phyloP scores from a whole-genome alignment of 106 monocot genomes.

The Posidonia australis region DNA sequence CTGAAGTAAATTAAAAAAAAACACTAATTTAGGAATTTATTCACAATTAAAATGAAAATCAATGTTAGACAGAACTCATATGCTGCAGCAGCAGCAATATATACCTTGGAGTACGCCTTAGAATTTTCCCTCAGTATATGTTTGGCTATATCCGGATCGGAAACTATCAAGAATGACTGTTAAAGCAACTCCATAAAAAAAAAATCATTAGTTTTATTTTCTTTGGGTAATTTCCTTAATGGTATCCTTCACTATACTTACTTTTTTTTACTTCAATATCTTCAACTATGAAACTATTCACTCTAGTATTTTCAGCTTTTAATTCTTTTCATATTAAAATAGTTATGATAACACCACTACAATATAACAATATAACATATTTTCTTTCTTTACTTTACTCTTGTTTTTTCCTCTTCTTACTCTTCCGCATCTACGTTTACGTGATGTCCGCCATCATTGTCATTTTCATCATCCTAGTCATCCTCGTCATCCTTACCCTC shows the following conservation, averaged over 20 bases:
- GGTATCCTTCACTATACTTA: too few species aligned
- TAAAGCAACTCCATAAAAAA: constrained; percentile 4
- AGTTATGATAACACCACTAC: too few species aligned
- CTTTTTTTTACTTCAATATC: too few species aligned
- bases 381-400: too few species aligned
- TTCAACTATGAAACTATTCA: too few species aligned
- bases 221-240: too few species aligned
- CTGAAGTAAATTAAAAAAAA: constrained; percentile 25
- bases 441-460: constrained; percentile 15
- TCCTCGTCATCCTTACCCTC: too few species aligned
- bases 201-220: background rate
- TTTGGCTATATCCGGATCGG: constrained; percentile 77
- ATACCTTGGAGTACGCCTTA: constrained; percentile 92
- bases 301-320: too few species aligned
- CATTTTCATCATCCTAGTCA: constrained; percentile 34
- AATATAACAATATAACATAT: too few species aligned
- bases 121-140: constrained; percentile 82
- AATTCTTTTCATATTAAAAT: too few species aligned
- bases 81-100: background rate
- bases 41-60: too few species aligned
- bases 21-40: background rate
- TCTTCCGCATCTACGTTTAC: constrained; percentile 9
- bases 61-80: background rate
- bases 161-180: constrained; percentile 89
- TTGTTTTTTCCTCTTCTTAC: too few species aligned